Evolutionary conservation across 345 rosid species (phyloP), one percentile per base, ranked within the genome.

Genomic region (Garcia nutans): DNA sequence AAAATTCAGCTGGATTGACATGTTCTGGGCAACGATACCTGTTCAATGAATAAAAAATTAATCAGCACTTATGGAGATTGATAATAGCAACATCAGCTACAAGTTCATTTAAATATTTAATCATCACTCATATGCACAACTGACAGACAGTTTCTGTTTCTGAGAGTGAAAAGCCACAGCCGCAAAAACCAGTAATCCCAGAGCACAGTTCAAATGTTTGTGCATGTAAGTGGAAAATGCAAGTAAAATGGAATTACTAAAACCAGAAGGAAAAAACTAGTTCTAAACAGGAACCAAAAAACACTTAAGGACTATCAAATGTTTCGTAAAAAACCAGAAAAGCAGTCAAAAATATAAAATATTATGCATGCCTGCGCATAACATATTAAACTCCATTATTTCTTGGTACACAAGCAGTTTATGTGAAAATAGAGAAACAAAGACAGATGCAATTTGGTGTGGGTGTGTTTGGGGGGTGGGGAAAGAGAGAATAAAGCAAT

Each of bases 1-100:
- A 85, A 85, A 96, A 96, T 85, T 96, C 97, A 19, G 99, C 99
- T 80, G 99, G 99, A 78, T 96, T 96, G 73, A 88, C 90, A 52
- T 90, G 98, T 75, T 87, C 98, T 57, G 94, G 92, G 84, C 98
- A 96, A 68, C 12, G 75, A 63, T 90, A 91, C 88, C 99, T 96
- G 94, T 84, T 69, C 73, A 71, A 68, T n/a, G 24, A 75, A 83
- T 22, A 45, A 71, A 64, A 82, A n/a, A 33, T 16, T 56, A 76
- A 22, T 60, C 79, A 63, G 75, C 31, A 3, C 22, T 74, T 77
- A 31, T 22, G 16, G 19, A 58, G 74, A 55, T 10, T 57, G 49
- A 66, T 16, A 71, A 65, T 52, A 54, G 61, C 24, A 70, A 71
- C 17, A 55, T 66, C 20, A 75, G 41, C 55, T 52, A 70, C 62